Conservation (phyloP, 768 basidiomycete species). For the Phylloporus sp. region DNA sequence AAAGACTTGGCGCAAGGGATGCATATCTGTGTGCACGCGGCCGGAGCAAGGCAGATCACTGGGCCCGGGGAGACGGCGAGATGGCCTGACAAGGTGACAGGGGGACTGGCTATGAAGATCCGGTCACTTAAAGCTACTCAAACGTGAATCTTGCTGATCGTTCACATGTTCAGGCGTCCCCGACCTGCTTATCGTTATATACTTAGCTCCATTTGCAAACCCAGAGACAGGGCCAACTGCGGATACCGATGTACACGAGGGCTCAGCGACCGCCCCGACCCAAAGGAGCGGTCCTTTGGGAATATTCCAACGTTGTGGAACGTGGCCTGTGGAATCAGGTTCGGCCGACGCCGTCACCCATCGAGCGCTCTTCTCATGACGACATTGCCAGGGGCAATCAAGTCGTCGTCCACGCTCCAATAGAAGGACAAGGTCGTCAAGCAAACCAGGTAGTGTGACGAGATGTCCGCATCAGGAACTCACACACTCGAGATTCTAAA, state of each 20-base stretch:
- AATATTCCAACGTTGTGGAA: not conserved
- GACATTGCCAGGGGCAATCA: not conserved
- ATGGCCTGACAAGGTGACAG: conserved; percentile 6
- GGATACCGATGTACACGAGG: not conserved
- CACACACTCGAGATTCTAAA: not conserved
- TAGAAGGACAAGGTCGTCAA: not conserved
- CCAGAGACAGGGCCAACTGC: not conserved
- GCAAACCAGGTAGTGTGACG: not conserved
- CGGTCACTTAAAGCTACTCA: not conserved
- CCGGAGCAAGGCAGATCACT: not conserved
- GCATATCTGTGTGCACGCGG: not conserved
- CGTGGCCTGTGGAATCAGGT: not conserved
- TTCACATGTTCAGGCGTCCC: conserved; percentile 1
- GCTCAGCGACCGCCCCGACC: not conserved
- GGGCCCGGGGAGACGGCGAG: not conserved
- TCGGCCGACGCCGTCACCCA: not conserved
- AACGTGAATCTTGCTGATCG: conserved; percentile 16
- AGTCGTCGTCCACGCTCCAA: not conserved
- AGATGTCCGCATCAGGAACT: not conserved
- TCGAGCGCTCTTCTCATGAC: not conserved
- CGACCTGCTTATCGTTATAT: not conserved
- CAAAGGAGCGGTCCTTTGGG: not conserved
- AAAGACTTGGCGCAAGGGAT: not conserved
- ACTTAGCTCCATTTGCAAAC: not conserved
- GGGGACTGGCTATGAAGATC: conserved; percentile 15